Base-by-base conservation (phyloP, 176 grass and related monocot species). In the Carex kokanica region DNA sequence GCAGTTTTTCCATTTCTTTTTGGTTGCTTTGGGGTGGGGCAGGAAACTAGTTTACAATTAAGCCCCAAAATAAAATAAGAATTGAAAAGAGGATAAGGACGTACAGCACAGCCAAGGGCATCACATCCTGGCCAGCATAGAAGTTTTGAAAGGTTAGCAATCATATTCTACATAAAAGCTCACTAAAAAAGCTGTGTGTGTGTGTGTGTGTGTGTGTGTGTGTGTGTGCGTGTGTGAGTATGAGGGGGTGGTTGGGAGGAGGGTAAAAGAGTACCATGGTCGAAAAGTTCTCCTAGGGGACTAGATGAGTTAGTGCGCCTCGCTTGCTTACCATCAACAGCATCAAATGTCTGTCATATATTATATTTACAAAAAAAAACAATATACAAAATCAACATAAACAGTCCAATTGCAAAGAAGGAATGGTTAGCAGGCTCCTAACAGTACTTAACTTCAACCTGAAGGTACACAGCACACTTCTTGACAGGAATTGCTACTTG, bases 321-420 rank as follows among this genome's bases (percentile, higher is more conserved):
- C 6, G 95, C 95, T 98, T 98, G 92, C 84, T 98, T 98, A 87
- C 95, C 95, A 95, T 98, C 95, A 91, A 98, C 88, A 86, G 95
- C 95, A 90, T 98, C 95, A 90, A 98, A 98, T 84, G 95, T 98
- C 95, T 98, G 88, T 53, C 56, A 74, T 45, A 90, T 12, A 79
- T 58, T 23, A 43, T 43, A 56, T 81, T 81, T 4, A 87, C 25
- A 87, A 81, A 38, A 87, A 12, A 83, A 70, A 2, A 12, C 0
- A 47, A 49, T 66, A 49, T 49, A 8, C 9, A 88, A 66, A 74
- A 84, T 64, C 73, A 55, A 31, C 51, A 78, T 78, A 55, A 54
- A 54, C 14, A 31, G 51, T 29, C 5, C 41, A 82, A 49, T 70
- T 78, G 85, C 23, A 23, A 59, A 4, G 11, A 60, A 13, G 10